These are phyloP conservation scores for Sonneratia alba DNA, from an alignment of 345 rosid genomes.

Conservation along the genomic window DNA sequence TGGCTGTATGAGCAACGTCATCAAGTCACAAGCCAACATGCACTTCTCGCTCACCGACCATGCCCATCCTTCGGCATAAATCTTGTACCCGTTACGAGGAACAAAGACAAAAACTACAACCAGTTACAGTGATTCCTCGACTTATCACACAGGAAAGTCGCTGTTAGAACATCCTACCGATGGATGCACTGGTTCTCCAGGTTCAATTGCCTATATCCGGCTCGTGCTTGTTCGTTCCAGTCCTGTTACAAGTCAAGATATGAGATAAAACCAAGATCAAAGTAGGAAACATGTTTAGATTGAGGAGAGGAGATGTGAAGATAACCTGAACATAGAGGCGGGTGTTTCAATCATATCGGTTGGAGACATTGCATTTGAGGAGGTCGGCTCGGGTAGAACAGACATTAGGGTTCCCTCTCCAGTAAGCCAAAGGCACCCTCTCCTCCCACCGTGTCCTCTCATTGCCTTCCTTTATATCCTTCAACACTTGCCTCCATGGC, in stretches of 20 bases:
- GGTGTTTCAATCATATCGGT: conserved; percentile 19
- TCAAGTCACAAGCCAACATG: conserved; percentile 68
- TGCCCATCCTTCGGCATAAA: conserved; percentile 60
- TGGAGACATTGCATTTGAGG: conserved; percentile 26
- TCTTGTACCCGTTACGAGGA: conserved; percentile 43
- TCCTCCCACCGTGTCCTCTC: conserved; percentile 28
- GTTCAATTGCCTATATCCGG: conserved; percentile 42
- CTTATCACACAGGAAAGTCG: too few relatives aligned
- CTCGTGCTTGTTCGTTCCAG: conserved; percentile 31
- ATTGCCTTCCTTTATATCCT: conserved; percentile 25
- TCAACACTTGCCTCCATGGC: conserved; percentile 22
- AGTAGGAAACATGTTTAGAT: too few relatives aligned
- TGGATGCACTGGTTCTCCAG: conserved; percentile 49
- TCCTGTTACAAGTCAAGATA: conserved; percentile 17
- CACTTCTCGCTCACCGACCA: conserved; percentile 85
- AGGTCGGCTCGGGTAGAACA: conserved; percentile 18
- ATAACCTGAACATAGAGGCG: conserved; percentile 22
- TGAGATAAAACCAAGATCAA: not conserved
- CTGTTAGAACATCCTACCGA: conserved; percentile 21
- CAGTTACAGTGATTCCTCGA: too few relatives aligned
- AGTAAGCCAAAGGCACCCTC: conserved; percentile 47
- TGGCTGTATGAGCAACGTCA: conserved; percentile 40
- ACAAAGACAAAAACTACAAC: not conserved
- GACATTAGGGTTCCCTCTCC: conserved; percentile 50
- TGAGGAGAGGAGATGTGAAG: not conserved